Base-by-base conservation (phyloP, 805 yeast genomes). In the Metschnikowia chrysomelidarum region DNA sequence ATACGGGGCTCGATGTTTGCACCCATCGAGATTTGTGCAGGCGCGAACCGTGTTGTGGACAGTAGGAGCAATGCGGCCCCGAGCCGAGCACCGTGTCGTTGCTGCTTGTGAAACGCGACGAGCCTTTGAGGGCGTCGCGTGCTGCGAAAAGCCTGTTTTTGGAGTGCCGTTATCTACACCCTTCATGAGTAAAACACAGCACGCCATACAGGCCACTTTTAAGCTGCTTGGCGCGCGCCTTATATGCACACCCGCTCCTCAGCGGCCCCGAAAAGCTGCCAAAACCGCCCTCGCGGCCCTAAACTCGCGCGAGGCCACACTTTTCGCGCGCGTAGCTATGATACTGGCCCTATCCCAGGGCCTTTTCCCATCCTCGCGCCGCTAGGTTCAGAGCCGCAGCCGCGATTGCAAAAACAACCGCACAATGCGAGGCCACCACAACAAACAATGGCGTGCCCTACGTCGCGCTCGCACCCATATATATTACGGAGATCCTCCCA, bases 1-100 rank as follows among this genome's bases (percentile, higher is more conserved):
- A 46, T 43, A 43, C 21, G 24, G 23, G 14, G 18, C 8, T 14
- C 19, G 31, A 17, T 29, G 44, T 41, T 42, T 42, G 46, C 46
- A 42, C 35, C 44, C 46, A 40, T 30, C 12, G 18, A 24, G 7
- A 12, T 8, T 10, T 17, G 36, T n/a, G 20, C 32, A 27, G 31
- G 30, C 8, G 19, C 24, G 7, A 12, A 19, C 21, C 30, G 39
- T 34, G 38, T 23, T 28, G 38, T 8, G 37, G 29, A 25, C 30
- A 29, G 38, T 34, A 34, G 38, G 38, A 24, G 19, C 15, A 8
- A 11, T 7, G 13, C 25, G 30, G 17, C 18, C 18, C 29, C 19
- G 25, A 34, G 30, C 26, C 11, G 15, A 28, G 19, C 19, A 7
- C 12, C 27, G 27, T 22, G 14, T 12, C 26, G 26, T n/a, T 8